These are phyloP conservation scores for Metarhizium sp. DNA, from an alignment of 2,329 filamentous ascomycete species.

Conservation along the genomic window DNA sequence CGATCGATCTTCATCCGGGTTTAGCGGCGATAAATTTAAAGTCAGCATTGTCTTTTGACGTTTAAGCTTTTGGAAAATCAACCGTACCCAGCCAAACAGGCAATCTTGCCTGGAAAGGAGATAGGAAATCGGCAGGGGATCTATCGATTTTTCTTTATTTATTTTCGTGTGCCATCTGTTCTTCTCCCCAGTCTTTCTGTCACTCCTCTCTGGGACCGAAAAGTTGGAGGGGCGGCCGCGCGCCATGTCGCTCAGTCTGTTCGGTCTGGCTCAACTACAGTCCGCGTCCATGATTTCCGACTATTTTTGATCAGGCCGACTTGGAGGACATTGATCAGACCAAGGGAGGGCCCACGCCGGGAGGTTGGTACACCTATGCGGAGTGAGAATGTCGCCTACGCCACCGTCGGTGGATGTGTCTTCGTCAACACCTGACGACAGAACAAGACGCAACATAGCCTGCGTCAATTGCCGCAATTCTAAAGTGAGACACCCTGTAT, in stretches of 20 bases:
- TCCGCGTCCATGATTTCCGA: not conserved
- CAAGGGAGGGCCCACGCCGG: not conserved
- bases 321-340: not conserved
- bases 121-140: not conserved
- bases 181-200: not conserved
- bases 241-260: not conserved
- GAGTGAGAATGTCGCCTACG: constrained; percentile 19
- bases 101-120: not conserved
- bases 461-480: constrained; percentile 30
- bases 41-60: not conserved
- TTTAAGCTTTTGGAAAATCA: not conserved
- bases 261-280: not conserved
- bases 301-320: not conserved
- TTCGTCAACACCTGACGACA: constrained; percentile 17
- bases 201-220: not conserved
- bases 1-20: not conserved
- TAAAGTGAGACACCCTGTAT: constrained; percentile 20
- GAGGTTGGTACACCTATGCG: constrained; percentile 8
- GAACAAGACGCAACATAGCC: constrained; percentile 27
- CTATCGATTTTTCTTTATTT: not conserved
- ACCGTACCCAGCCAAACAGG: not conserved
- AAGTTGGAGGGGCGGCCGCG: not conserved
- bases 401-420: constrained; percentile 20
- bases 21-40: constrained; percentile 7
- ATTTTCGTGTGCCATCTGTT: not conserved